phyloP scores from a whole-genome alignment of 352 stramenopile species.

The Phytophthora tubulina region DNA sequence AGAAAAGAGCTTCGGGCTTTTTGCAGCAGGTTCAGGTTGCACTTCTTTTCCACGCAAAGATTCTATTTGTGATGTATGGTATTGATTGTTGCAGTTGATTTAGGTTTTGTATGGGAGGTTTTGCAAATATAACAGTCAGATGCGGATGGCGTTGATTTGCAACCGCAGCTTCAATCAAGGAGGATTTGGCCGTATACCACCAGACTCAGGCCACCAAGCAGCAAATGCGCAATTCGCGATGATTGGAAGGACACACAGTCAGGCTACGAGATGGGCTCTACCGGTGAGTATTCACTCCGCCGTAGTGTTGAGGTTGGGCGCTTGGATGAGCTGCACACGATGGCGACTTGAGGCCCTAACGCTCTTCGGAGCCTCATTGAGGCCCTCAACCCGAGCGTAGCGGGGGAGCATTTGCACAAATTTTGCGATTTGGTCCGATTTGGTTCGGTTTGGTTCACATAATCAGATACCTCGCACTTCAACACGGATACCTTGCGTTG shows the following conservation, averaged over 20 bases:
- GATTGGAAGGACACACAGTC: constrained; percentile 17
- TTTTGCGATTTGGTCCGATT: constrained; percentile 2
- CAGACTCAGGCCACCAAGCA: constrained; percentile 24
- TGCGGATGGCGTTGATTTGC: constrained; percentile 23
- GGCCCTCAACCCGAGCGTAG: neutral
- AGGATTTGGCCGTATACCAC: constrained; percentile 35
- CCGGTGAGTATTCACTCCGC: constrained; percentile 13
- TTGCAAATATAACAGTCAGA: neutral
- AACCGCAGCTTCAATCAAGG: constrained; percentile 15
- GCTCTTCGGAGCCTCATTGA: too few relatives aligned
- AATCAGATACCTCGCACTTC: constrained; percentile 15
- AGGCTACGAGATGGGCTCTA: constrained; percentile 17
- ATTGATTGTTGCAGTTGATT: constrained; percentile 15
- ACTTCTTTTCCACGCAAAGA: constrained; percentile 29
- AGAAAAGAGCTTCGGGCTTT: constrained; percentile 4
- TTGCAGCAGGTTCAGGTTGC: constrained; percentile 11
- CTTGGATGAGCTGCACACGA: neutral
- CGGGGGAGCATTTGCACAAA: neutral
- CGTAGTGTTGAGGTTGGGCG: constrained; percentile 15
- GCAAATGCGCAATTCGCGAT: constrained; percentile 22
- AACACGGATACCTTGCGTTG: constrained; percentile 25
- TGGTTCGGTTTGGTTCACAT: neutral
- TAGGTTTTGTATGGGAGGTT: neutral
- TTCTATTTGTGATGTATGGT: constrained; percentile 8
- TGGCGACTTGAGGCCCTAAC: constrained; percentile 15